Base-by-base conservation (phyloP, 805 yeast genomes). In the Brettanomyces sp. region DNA sequence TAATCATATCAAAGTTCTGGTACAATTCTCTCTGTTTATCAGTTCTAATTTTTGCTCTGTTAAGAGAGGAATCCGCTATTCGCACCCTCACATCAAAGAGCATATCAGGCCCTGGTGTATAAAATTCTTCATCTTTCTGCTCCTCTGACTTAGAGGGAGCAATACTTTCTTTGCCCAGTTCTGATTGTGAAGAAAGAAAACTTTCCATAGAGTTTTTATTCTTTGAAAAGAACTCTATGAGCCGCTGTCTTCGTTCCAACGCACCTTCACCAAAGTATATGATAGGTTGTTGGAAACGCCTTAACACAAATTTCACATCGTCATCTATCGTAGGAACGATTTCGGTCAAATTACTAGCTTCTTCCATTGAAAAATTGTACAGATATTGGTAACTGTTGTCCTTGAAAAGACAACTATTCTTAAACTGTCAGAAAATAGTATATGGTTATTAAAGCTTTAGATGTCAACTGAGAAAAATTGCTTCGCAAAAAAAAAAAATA, bases 51-150 rank as follows among this genome's bases (percentile, higher is more conserved):
- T 59, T 56, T 0, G 91, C 74, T 21, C 61, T 61, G 1, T 45
- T 39, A 3, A 84, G 53, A 0, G 95, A 82, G 46, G 63, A 64
- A 4, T 62, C 49, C 0, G 88, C 74, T 0, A 90, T 68, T 2
- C 52, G 49, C 35, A 64, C 59, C 44, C 98, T 70, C 0, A 78
- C 72, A 1, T 69, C 64, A 6, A 72, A 63, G 8, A 90, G 61
- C 4, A 69, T 76, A 3, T 64, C 66, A 0, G 74, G 62, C 0
- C 95, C 96, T 0, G 95, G 95, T 0, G 96, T 88, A 56, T 79
- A 88, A 56, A 84, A 89, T 49, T 88, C 95, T 43, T 82, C 95
- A 12, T 85, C 82, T 8, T 79, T 44, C 14, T 30, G 39, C 14
- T 36, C 38, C 18, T 38, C 25, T 37, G 43, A 54, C 9, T 42